Evolutionary conservation across 768 basidiomycete species (phyloP).

Genomic region (Crassisporium funariophilum): DNA sequence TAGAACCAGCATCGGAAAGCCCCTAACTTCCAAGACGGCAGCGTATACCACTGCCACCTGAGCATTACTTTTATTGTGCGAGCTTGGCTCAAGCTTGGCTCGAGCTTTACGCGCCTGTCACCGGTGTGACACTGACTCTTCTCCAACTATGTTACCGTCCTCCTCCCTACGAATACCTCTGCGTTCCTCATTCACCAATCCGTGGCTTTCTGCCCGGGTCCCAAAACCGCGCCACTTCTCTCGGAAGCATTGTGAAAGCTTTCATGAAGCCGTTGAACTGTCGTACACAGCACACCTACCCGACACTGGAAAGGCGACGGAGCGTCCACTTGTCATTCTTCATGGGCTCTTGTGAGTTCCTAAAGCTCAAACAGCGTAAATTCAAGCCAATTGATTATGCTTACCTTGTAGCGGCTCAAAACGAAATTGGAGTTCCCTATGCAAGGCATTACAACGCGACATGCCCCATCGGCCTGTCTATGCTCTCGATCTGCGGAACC

Average conservation of each 20-base stretch:
- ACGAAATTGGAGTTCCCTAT: slow-evolving; percentile 84
- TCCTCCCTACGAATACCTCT: background rate
- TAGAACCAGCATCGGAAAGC: too few relatives aligned
- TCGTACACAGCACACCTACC: slow-evolving; percentile 24
- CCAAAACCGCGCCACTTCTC: slow-evolving; percentile 5
- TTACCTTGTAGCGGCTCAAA: slow-evolving; percentile 70
- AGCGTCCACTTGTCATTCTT: slow-evolving; percentile 55
- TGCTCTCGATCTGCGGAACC: slow-evolving; percentile 85
- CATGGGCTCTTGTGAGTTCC: slow-evolving; percentile 64
- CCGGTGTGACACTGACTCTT: too few relatives aligned
- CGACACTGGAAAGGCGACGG: slow-evolving; percentile 28
- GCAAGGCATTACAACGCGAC: slow-evolving; percentile 70
- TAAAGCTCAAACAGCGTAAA: background rate
- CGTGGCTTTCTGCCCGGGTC: background rate
- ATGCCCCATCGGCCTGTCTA: slow-evolving; percentile 68
- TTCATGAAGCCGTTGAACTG: slow-evolving; percentile 21
- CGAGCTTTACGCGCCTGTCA: too few relatives aligned
- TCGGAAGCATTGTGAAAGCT: slow-evolving; percentile 4
- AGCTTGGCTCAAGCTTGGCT: too few relatives aligned
- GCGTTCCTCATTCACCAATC: background rate
- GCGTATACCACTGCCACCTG: too few relatives aligned
- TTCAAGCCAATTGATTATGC: background rate
- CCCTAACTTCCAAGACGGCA: too few relatives aligned
- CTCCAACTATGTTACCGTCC: too few relatives aligned
- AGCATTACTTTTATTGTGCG: too few relatives aligned